phyloP scores from a whole-genome alignment of 2,329 filamentous ascomycete genomes.

The Colletotrichum tanaceti region DNA sequence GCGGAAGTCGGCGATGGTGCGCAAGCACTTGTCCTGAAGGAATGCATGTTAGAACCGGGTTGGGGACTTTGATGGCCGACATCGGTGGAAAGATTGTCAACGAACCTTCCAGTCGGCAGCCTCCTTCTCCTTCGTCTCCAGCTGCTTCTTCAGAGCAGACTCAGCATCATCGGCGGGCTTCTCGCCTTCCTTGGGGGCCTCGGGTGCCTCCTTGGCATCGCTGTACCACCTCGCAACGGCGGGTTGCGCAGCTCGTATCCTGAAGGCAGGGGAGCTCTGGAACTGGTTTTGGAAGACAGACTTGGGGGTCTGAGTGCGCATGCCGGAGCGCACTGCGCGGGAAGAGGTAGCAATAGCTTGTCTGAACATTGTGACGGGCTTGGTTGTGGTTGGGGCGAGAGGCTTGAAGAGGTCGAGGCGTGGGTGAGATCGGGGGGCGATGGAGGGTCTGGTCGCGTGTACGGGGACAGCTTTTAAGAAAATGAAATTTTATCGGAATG shows the following conservation, averaged over 20 bases:
- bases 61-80: slow-evolving; percentile 22
- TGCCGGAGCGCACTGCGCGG: slow-evolving; percentile 57
- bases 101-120: slow-evolving; percentile 84
- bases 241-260: slow-evolving; percentile 53
- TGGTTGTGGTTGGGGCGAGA: slow-evolving; percentile 5
- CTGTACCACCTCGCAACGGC: slow-evolving; percentile 60
- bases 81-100: slow-evolving; percentile 34
- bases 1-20: slow-evolving; percentile 94
- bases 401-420: slow-evolving; percentile 7
- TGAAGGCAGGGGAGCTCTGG: slow-evolving; percentile 51
- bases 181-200: slow-evolving; percentile 46
- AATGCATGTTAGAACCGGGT: slow-evolving; percentile 21
- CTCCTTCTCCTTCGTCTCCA: slow-evolving; percentile 65
- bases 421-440: slow-evolving; percentile 16
- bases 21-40: slow-evolving; percentile 88
- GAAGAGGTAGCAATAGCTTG: slow-evolving; percentile 58
- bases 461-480: slow-evolving; percentile 27
- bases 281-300: slow-evolving; percentile 54
- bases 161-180: slow-evolving; percentile 49
- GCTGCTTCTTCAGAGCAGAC: slow-evolving; percentile 61
- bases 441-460: slow-evolving; percentile 36
- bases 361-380: slow-evolving; percentile 56
- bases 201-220: slow-evolving; percentile 54
- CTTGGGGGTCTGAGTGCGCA: slow-evolving; percentile 51
- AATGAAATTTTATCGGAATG: slow-evolving; percentile 42